Base-by-base conservation (phyloP, 2,329 filamentous ascomycete genomes). In the Albifimbria verrucaria region DNA sequence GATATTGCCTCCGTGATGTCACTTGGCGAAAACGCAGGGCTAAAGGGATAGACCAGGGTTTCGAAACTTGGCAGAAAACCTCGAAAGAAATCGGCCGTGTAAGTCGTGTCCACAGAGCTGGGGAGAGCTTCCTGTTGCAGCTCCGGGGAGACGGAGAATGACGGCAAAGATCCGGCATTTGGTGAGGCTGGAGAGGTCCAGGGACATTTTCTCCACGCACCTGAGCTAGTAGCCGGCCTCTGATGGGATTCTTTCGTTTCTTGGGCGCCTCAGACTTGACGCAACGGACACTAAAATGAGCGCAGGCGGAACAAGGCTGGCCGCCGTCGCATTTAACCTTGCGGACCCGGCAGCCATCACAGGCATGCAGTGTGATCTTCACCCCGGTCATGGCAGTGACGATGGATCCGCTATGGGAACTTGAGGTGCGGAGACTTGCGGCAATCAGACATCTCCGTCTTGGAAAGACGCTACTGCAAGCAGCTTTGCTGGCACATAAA, bases 311-410 rank as follows among this genome's bases (percentile, higher is more conserved):
- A 48, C 61, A 63, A 36, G 61, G 61, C 20, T 59, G 50, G 17
- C 51, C 56, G 28, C 62, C 59, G 49, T 63, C 60, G 53, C 61
- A 63, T 46, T 57, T 62, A 48, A 63, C 61, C 56, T 63, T 63
- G 47, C 61, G 60, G 26, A 62, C 53, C 42, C 61, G 61, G 45
- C 61, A 63, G 45, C 57, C 55, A 51, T 62, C 60, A 17, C 61
- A 63, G 25, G 61, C 61, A 21, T 25, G 44, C 44, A n/a, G 20
- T 4, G 44, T 47, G 32, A 39, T 12, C 32, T 39, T 39, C 5
- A n/a, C 32, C 32, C 32, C 32, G 18, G 32, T 15, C 32, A 39
- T 39, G 32, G 15, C 18, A 39, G 4, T 39, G 32, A 39, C 32
- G 32, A 39, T 12, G 32, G 32, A n/a, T n/a, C n/a, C n/a, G n/a